Evolutionary conservation across 1,284 basidiomycete genomes (phyloP).

Genomic region (Farysia itapuensis): DNA sequence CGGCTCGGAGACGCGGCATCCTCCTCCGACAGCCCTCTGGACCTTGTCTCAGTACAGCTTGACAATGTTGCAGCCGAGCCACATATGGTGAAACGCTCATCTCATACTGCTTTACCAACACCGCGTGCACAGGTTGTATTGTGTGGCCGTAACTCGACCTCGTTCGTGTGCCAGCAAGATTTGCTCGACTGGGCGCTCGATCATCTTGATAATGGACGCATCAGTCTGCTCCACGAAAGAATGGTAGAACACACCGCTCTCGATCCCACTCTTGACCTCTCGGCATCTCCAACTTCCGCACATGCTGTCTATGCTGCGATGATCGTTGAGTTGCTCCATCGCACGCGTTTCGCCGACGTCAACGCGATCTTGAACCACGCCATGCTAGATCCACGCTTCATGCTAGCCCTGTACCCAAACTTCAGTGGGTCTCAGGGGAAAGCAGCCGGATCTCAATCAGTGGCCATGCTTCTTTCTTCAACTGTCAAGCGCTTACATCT

Average conservation of each 20-base stretch:
- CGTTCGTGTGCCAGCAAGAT: slow-evolving; percentile 12
- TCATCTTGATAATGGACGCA: slow-evolving; percentile 18
- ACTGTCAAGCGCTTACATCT: neutral
- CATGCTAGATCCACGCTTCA: slow-evolving; percentile 24
- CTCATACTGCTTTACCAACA: neutral
- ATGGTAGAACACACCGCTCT: too few relatives aligned
- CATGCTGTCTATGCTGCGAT: slow-evolving; percentile 9
- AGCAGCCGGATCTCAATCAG: neutral
- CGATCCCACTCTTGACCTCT: too few relatives aligned
- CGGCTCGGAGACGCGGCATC: neutral
- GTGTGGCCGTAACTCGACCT: slow-evolving; percentile 27
- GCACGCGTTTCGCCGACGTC: slow-evolving; percentile 29
- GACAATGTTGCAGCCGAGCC: neutral
- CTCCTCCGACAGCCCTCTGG: neutral
- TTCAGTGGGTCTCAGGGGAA: neutral
- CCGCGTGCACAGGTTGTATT: slow-evolving; percentile 6
- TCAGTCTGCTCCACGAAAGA: slow-evolving; percentile 9
- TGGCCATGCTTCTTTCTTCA: too few relatives aligned
- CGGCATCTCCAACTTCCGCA: neutral
- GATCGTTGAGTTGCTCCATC: slow-evolving; percentile 25
- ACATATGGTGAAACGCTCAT: neutral
- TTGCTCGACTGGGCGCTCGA: slow-evolving; percentile 9
- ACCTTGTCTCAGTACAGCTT: neutral
- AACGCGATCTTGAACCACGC: slow-evolving; percentile 9
- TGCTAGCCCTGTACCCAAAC: slow-evolving; percentile 29